Base-by-base conservation (phyloP, 1,139 yeast genomes). In the Magnusiomyces suaveolens region DNA sequence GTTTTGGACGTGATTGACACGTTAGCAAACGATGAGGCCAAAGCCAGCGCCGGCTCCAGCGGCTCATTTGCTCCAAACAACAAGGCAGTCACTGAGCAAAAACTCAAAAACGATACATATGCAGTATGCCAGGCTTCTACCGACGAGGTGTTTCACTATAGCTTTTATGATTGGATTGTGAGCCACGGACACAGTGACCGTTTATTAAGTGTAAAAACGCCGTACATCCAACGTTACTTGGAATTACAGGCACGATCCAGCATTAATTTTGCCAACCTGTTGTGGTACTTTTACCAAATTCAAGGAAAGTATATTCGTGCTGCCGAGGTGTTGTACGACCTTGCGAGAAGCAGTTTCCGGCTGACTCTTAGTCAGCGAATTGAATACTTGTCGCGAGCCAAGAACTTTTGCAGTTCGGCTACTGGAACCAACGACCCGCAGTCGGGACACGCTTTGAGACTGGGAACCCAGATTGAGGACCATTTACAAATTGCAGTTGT, bases 101-200 rank as follows among this genome's bases (percentile, higher is more conserved):
- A 79, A 60, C 69, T 83, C 26, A 78, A 95, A 61, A 87, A 87
- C 61, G 77, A 80, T 49, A 81, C 94, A 29, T 90, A 90, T 64
- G 78, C 78, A 23, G 78, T 85, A 14, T 87, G 95, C 59, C 82
- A 88, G 64, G 78, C 79, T 16, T 83, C 85, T 51, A 75, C 78
- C 51, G 97, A 92, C 65, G 87, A 84, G 64, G 69, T 81, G 18
- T 94, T 94, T 76, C 98, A 94, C 61, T 88, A 84, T 68, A 86
- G 87, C 60, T 80, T 92, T 61, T 94, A 94, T 68, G 95, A 87
- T 66, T 94, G 98, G 97, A 83, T 88, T 63, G 83, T 89, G 46
- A 73, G 77, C 48, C 87, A 87, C 65, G 90, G 88, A 1, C 78
- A 82, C 39, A 84, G 87, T 59, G 94, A 85, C 55, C 79, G 89